These are phyloP conservation scores for Ascochyta fabae DNA, from an alignment of 2,329 filamentous ascomycete genomes.

Conservation along the genomic window DNA sequence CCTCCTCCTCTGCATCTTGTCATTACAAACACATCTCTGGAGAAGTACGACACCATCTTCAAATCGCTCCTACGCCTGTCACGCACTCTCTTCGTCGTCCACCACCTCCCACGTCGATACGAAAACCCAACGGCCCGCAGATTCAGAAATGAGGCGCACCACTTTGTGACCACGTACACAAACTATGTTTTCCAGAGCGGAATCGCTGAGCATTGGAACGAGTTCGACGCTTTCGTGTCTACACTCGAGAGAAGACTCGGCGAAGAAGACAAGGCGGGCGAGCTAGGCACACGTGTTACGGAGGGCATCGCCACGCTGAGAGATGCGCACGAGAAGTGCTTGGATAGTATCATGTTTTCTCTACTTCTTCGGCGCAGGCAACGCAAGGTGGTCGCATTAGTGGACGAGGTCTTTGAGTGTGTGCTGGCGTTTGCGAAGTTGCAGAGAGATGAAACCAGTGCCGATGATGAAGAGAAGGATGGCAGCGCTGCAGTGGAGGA, in stretches of 20 bases:
- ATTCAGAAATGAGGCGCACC: constrained; percentile 78
- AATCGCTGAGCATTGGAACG: constrained; percentile 74
- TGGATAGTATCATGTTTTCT: constrained; percentile 77
- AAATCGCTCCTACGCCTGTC: constrained; percentile 77
- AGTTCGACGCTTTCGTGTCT: constrained; percentile 71
- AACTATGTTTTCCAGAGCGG: constrained; percentile 83
- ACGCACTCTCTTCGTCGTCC: constrained; percentile 77
- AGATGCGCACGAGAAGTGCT: constrained; percentile 72
- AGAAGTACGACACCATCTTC: constrained; percentile 87
- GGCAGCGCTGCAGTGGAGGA: constrained; percentile 41
- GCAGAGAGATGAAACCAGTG: constrained; percentile 20
- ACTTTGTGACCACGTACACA: constrained; percentile 76
- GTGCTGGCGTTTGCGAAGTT: constrained; percentile 69
- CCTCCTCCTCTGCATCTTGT: constrained; percentile 74
- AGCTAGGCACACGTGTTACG: constrained; percentile 54
- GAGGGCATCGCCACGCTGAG: constrained; percentile 72
- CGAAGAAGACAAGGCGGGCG: constrained; percentile 51
- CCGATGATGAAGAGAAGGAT: neutral
- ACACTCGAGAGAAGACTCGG: constrained; percentile 66
- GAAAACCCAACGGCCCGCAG: constrained; percentile 25
- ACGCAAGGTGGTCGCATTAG: constrained; percentile 70
- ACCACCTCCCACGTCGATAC: constrained; percentile 45
- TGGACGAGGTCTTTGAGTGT: constrained; percentile 77
- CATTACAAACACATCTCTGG: constrained; percentile 72
- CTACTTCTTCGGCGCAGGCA: constrained; percentile 78